phyloP scores from a whole-genome alignment of 768 basidiomycete species.

The Amanita polypyramis region DNA sequence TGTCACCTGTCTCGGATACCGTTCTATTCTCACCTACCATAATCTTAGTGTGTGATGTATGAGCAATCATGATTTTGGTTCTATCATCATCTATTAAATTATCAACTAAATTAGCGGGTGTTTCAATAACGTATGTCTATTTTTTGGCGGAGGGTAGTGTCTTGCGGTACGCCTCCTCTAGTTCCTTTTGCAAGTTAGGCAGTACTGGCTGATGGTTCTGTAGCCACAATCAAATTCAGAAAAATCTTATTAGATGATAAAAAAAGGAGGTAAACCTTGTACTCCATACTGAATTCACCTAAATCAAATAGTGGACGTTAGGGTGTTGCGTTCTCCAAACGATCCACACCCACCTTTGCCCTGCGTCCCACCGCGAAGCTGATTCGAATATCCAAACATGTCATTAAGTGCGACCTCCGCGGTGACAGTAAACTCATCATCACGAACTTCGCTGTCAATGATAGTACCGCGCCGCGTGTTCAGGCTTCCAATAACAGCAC shows the following conservation, averaged over 20 bases:
- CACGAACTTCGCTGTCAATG: conserved; percentile 90
- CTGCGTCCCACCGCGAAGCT: conserved; percentile 88
- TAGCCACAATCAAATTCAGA: conserved; percentile 3
- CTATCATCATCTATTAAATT: not conserved
- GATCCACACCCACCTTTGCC: conserved; percentile 58
- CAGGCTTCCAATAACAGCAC: conserved; percentile 85
- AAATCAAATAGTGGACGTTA: not conserved
- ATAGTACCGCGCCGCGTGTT: conserved; percentile 92
- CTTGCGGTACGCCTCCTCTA: conserved; percentile 81
- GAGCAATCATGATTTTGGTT: not conserved
- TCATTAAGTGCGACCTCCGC: conserved; percentile 95
- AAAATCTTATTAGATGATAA: not conserved
- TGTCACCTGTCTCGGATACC: too few species aligned
- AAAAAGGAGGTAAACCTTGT: conserved; percentile 35
- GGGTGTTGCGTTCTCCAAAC: not conserved
- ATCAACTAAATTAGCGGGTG: not conserved
- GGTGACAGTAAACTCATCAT: conserved; percentile 88
- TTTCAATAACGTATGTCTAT: conserved; percentile 24
- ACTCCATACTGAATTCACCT: conserved; percentile 75
- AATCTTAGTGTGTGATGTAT: too few species aligned
- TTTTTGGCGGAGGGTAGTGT: conserved; percentile 60
- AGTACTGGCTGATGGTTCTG: conserved; percentile 78
- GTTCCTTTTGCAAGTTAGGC: conserved; percentile 78
- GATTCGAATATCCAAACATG: conserved; percentile 97
- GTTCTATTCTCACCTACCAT: too few species aligned